Percentiles rank a stretch among this genome's conserved stretches.
These are phyloP conservation scores for Cicer chorassanicum DNA, from an alignment of 306 rosid genomes.

Conservation along the genomic window DNA sequence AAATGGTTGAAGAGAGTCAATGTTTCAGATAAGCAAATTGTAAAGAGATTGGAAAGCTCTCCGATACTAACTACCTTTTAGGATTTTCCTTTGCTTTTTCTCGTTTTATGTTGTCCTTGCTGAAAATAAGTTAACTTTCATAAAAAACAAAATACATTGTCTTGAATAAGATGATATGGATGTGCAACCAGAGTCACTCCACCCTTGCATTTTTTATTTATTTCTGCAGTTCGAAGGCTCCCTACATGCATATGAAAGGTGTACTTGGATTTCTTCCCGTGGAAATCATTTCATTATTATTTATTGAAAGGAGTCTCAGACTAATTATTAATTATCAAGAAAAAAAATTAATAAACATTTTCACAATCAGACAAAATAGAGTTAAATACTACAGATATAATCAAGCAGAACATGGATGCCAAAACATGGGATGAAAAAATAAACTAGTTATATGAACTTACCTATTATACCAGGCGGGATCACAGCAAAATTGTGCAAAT, in stretches of 20 bases:
- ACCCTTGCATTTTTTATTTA: neutral
- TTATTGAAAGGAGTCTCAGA: conserved; percentile 22
- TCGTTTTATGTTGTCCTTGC: neutral
- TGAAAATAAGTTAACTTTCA: neutral
- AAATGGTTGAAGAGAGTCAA: too few species aligned
- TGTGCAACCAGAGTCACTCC: conserved; percentile 5
- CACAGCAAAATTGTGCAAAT: conserved; percentile 93
- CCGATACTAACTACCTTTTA: neutral
- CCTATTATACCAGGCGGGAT: conserved; percentile 86
- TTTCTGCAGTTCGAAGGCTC: conserved; percentile 8
- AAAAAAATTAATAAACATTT: conserved; percentile 29
- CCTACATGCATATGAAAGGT: neutral
- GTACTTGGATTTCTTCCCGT: conserved; percentile 18
- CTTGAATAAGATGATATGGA: neutral
- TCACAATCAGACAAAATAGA: conserved; percentile 9
- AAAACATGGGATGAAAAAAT: conserved; percentile 12
- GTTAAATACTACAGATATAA: conserved; percentile 24
- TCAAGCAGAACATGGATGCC: conserved; percentile 35
- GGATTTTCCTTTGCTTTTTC: neutral
- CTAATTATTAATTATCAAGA: conserved; percentile 35
- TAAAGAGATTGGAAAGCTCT: neutral
- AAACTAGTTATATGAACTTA: conserved; percentile 45
- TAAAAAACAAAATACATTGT: too few species aligned
- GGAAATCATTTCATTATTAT: conserved; percentile 10
- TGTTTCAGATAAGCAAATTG: too few species aligned